Base-by-base conservation (phyloP, 2,329 filamentous ascomycete species). In the Orbilia brochopaga region DNA sequence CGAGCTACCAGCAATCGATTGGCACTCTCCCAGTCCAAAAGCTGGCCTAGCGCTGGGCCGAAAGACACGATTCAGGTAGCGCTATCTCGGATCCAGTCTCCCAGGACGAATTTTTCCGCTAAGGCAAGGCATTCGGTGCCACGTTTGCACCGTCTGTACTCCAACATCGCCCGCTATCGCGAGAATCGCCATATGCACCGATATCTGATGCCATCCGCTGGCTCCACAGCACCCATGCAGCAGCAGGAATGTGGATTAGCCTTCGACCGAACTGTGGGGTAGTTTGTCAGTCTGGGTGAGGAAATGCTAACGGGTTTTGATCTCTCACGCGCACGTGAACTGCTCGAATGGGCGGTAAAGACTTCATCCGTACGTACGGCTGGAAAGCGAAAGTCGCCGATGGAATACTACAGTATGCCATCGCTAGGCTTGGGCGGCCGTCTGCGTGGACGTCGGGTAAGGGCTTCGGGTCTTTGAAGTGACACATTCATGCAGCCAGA, bases 221-320 rank as follows among this genome's bases (percentile, higher is more conserved):
- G 7, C 44, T 48, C 44, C 44, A 23, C 44, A 19, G n/a, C 17
- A 11, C 17, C 44, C 44, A 48, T 48, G 44, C 15, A 48, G 44
- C 2, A 8, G n/a, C 44, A 48, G 44, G 19, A 48, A 48, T 10
- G n/a, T 23, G n/a, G n/a, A 51, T 4, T 51, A 27, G 46, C 19
- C 2, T 51, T 13, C 23, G 4, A 51, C 2, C 46, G 15, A 50
- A 64, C 42, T 70, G 66, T 70, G 66, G 59, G 66, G 59, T 70
- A 59, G 54, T 23, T 42, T 42, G 37, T 13, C 5, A 2, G 37
- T 48, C n/a, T 19, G 8, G 44, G 17, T 17, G 5, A 48, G 15
- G 11, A 2, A 48, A 21, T 2, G 3, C 11, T 21, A 19, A 11
- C 11, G 17, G 35, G 35, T 3, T 42, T 13, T 42, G 13, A 15